Evolutionary conservation across 169 alveolate genomes (phyloP).

Genomic region (Plasmodium ovale): DNA sequence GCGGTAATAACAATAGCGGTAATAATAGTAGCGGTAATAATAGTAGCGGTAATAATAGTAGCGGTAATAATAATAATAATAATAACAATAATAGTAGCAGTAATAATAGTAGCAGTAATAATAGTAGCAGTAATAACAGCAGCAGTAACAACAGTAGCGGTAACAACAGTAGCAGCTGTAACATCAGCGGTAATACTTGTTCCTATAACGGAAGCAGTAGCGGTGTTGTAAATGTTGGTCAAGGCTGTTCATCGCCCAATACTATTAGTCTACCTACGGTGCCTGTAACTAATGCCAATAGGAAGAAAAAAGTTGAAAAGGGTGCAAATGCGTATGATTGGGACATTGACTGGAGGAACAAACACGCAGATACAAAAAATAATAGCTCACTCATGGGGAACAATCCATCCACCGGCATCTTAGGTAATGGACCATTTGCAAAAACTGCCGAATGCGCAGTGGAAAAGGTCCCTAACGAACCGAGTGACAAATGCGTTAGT

Average conservation of each 20-base stretch:
- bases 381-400: too few relatives aligned
- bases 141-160: neutral
- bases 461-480: too few relatives aligned
- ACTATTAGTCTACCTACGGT: neutral
- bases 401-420: too few relatives aligned
- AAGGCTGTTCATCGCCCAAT: too few relatives aligned
- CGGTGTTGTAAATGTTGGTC: too few relatives aligned
- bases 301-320: conserved; percentile 27
- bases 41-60: neutral
- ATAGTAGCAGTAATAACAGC: neutral
- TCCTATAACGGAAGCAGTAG: neutral
- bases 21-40: neutral
- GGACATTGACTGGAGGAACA: conserved; percentile 67
- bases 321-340: conserved; percentile 35
- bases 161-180: neutral
- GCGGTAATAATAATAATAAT: neutral
- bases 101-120: neutral
- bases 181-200: neutral
- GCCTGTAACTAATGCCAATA: neutral
- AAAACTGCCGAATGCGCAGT: too few relatives aligned
- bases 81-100: neutral
- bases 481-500: too few relatives aligned
- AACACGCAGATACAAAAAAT: conserved; percentile 7
- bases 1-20: neutral
- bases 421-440: too few relatives aligned